Percentiles rank a stretch among this genome's conserved stretches.
Conservation (phyloP, 768 basidiomycete species). For the Boletus sp. region DNA sequence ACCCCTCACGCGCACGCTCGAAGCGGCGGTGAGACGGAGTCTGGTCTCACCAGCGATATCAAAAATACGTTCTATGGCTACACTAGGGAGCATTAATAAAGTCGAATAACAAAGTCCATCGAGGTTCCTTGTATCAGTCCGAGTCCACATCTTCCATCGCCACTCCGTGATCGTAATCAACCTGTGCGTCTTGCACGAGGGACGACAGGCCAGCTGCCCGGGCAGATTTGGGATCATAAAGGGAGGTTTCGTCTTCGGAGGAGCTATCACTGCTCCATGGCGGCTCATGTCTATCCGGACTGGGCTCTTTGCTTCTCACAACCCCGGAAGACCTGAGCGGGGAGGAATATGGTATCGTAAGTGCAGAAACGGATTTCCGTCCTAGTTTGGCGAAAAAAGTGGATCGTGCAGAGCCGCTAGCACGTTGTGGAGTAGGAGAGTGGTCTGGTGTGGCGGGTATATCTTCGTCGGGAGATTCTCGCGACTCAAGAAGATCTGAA, state of each 20-base stretch:
- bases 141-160: slow-evolving; percentile 20
- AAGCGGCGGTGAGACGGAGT: too few species aligned
- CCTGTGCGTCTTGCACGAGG: slow-evolving; percentile 3
- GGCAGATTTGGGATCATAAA: slow-evolving; percentile 11
- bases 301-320: slow-evolving; percentile 23
- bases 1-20: too few species aligned
- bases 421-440: slow-evolving; percentile 5
- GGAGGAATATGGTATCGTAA: slow-evolving; percentile 36
- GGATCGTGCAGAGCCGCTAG: slow-evolving; percentile 18
- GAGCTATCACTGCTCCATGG: slow-evolving; percentile 63
- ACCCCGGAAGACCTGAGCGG: slow-evolving; percentile 23
- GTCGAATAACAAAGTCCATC: neutral
- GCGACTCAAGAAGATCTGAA: slow-evolving; percentile 39
- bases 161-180: slow-evolving; percentile 21
- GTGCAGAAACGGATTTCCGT: slow-evolving; percentile 43
- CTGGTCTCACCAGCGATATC: neutral
- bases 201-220: slow-evolving; percentile 8
- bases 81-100: neutral
- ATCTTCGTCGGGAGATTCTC: slow-evolving; percentile 19
- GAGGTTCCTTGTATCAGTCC: slow-evolving; percentile 7
- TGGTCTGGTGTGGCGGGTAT: slow-evolving; percentile 9
- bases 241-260: slow-evolving; percentile 40
- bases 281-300: slow-evolving; percentile 33
- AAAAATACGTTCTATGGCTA: slow-evolving; percentile 1
- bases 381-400: slow-evolving; percentile 43